A percentile compares a stretch with the other conserved stretches of the same genome.
phyloP scores from a whole-genome alignment of 2,329 filamentous ascomycete species.

The Colletotrichum sublineola region DNA sequence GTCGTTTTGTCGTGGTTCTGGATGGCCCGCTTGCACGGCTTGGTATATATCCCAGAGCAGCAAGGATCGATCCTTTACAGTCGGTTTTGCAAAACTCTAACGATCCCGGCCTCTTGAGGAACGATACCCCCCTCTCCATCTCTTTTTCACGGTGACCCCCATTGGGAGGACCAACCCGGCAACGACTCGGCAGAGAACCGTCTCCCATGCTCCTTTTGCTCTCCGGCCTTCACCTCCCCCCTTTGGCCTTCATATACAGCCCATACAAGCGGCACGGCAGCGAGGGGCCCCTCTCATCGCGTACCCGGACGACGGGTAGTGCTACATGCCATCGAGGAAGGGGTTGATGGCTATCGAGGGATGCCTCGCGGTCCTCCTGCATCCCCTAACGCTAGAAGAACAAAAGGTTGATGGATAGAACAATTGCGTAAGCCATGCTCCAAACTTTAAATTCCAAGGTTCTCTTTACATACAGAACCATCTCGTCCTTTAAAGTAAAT shows the following conservation, averaged over 20 bases:
- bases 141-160: background rate
- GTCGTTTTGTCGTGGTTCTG: background rate
- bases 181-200: background rate
- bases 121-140: too few relatives aligned
- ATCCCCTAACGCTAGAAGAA: too few relatives aligned
- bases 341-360: too few relatives aligned
- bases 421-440: background rate
- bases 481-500: background rate
- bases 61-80: background rate
- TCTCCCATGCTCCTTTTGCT: background rate
- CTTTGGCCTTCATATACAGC: slow-evolving; percentile 61
- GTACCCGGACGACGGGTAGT: too few relatives aligned
- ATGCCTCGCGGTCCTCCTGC: slow-evolving; percentile 60
- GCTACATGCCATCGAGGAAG: too few relatives aligned
- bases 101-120: background rate
- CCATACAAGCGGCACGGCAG: slow-evolving; percentile 62
- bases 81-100: background rate
- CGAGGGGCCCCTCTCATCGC: too few relatives aligned
- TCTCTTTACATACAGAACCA: background rate
- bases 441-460: background rate
- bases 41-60: background rate
- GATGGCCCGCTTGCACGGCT: background rate
- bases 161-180: background rate
- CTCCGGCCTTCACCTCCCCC: slow-evolving; percentile 32
- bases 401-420: background rate